Base-by-base conservation (phyloP, 1,284 basidiomycete species). In the Mycena citricolor region DNA sequence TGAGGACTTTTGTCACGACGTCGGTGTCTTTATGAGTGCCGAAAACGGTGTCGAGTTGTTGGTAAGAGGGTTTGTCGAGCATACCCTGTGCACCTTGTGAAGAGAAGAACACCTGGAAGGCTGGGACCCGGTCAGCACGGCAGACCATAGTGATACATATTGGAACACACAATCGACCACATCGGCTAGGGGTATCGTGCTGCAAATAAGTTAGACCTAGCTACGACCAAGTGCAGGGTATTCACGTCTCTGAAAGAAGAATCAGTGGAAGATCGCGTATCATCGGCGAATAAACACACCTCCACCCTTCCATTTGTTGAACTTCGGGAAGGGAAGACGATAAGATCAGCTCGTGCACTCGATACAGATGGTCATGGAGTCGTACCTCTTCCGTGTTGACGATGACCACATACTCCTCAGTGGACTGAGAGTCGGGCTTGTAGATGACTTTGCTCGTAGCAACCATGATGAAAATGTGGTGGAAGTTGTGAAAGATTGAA, bases 231-330 rank as follows among this genome's bases (percentile, higher is more conserved):
- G 61, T 17, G 32, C 22, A 36, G 34, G 25, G 11, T 50, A 70
- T 69, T 77, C 76, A 88, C 84, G 71, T 84, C 72, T 86, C 85
- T 86, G 55, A 32, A 54, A 29, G 52, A 51, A 50, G 26, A 30
- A 54, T 63, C 42, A 59, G 59, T 32, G 51, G 38, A 54, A 35
- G 49, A 59, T 51, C 51, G 39, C 39, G 44, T 52, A 54, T 38
- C 51, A 60, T 51, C 36, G 41, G 28, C 30, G 28, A 36, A 33
- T 17, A 24, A 19, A 57, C 73, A 67, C 56, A 87, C 86, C 86
- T 73, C 85, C 87, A 11, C 70, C 74, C 64, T 81, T 84, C 83
- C 84, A 91, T 62, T 82, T 86, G 69, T 80, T 77, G 65, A 70
- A 88, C 88, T 90, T 54, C 14, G 45, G n/a, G n/a, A n/a, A n/a